Conservation (phyloP, 2,329 filamentous ascomycete species). For the Paraphoma sp. region DNA sequence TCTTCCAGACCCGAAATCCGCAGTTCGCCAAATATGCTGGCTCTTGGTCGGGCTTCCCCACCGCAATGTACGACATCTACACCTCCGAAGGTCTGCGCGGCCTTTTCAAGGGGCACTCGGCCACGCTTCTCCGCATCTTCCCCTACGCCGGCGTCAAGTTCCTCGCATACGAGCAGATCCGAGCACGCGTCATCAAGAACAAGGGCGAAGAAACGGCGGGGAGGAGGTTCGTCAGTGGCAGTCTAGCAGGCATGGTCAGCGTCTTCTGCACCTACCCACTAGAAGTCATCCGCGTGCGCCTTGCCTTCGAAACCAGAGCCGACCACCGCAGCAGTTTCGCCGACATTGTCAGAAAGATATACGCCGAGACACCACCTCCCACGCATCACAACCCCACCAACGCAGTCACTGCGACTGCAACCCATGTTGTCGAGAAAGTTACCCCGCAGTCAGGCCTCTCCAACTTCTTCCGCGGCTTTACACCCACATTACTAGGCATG, state of each 20-base stretch:
- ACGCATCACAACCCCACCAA: constrained; percentile 37
- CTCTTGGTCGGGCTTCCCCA: constrained; percentile 83
- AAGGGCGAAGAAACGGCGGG: constrained; percentile 79
- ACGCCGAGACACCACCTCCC: constrained; percentile 69
- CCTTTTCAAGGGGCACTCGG: constrained; percentile 92
- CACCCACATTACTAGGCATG: constrained; percentile 91
- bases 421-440: constrained; percentile 57
- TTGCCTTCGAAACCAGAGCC: constrained; percentile 91
- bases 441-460: constrained; percentile 72
- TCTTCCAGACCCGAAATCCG: constrained; percentile 95
- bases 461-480: constrained; percentile 97
- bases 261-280: constrained; percentile 97
- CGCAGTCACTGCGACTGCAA: constrained; percentile 50
- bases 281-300: constrained; percentile 87
- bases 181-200: constrained; percentile 74
- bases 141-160: constrained; percentile 99
- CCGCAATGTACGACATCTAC: constrained; percentile 85
- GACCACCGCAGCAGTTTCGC: constrained; percentile 72
- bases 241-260: constrained; percentile 81
- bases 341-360: constrained; percentile 86
- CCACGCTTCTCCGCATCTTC: constrained; percentile 91
- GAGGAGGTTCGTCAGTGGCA: constrained; percentile 76
- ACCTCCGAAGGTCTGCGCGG: constrained; percentile 74
- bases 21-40: constrained; percentile 93
- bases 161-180: constrained; percentile 95